phyloP scores from a whole-genome alignment of 2,329 filamentous ascomycete genomes.

The Epichloe festucae region DNA sequence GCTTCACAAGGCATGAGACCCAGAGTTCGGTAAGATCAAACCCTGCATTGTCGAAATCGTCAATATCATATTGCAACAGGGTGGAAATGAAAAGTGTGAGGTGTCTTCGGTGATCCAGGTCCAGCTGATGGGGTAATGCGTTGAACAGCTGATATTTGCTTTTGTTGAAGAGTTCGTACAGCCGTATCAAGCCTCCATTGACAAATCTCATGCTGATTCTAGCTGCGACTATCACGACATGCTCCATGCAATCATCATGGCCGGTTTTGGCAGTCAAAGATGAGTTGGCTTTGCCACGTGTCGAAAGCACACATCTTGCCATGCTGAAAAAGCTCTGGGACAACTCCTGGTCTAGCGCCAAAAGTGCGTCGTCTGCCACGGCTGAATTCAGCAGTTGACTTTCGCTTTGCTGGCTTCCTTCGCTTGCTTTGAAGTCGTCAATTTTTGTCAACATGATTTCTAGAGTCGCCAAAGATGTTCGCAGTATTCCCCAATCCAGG shows the following conservation, averaged over 20 bases:
- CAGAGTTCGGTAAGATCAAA: slow-evolving; percentile 39
- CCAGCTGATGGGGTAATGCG: slow-evolving; percentile 24
- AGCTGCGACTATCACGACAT: slow-evolving; percentile 31
- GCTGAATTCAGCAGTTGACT: slow-evolving; percentile 26
- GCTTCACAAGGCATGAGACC: slow-evolving; percentile 38
- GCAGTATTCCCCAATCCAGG: slow-evolving; percentile 36
- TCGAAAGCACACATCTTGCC: slow-evolving; percentile 25
- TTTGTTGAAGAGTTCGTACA: slow-evolving; percentile 32
- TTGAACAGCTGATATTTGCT: slow-evolving; percentile 39
- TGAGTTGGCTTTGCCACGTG: slow-evolving; percentile 5
- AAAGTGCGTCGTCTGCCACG: slow-evolving; percentile 32
- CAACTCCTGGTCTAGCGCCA: slow-evolving; percentile 35
- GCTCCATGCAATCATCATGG: slow-evolving; percentile 27
- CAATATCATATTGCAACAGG: slow-evolving; percentile 32
- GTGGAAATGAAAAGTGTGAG: slow-evolving; percentile 38
- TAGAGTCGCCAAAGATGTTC: slow-evolving; percentile 31
- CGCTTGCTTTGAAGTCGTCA: slow-evolving; percentile 26
- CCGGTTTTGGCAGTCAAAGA: slow-evolving; percentile 10
- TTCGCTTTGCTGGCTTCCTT: slow-evolving; percentile 25
- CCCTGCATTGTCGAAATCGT: slow-evolving; percentile 33
- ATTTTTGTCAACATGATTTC: slow-evolving; percentile 33
- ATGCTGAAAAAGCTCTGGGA: slow-evolving; percentile 34
- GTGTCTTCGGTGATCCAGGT: slow-evolving; percentile 29
- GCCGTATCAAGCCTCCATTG: slow-evolving; percentile 28
- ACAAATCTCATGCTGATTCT: slow-evolving; percentile 33